Evolutionary conservation across 2,329 filamentous ascomycete genomes (phyloP), one percentile per base, ranked within the genome.

Genomic region (Monosporascus sp.): DNA sequence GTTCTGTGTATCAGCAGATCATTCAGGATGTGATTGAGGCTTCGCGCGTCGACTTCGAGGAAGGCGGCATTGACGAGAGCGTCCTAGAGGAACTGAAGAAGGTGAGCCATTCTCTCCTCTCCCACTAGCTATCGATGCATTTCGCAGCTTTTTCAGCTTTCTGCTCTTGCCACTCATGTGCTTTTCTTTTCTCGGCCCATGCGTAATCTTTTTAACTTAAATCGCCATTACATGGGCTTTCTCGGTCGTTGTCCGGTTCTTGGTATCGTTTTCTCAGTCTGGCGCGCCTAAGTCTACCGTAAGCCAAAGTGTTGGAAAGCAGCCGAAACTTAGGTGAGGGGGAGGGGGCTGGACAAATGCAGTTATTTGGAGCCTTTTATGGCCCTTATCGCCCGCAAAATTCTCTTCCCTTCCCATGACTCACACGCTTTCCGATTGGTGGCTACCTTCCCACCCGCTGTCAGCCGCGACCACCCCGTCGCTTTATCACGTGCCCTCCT

Each of bases 31-130:
- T 99, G 69, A 90, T 97, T 72, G 87, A 93, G 64, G 88, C 89
- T 62, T 97, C 93, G 67, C 83, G 89, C 67, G 89, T 93, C 67
- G 94, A 97, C 74, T 97, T 99, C 70, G 94, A 99, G 72, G 94
- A 99, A 75, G 90, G 88, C 63, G 94, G 94, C 65, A 88, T 97
- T 60, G 90, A 96, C 65, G 88, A 93, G 70, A 78, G 83, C 63
- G 93, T 93, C 50, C 77, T 99, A 65, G 85, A 93, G 62, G 90
- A 96, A 71, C 78, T 99, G 78, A 87, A 86, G 73, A 81, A 87
- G 84, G 93, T 97, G 78, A 81, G 89, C 65, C 43, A 59, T 60
- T 60, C 57, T 46, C 56, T 49, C 50, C 36, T 54, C 49, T 52
- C 50, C 44, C 14, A 25, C 14, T 17, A 7, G 20, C 17, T 5